Base-by-base conservation (phyloP, 306 rosid genomes). In the Quercus parvula region DNA sequence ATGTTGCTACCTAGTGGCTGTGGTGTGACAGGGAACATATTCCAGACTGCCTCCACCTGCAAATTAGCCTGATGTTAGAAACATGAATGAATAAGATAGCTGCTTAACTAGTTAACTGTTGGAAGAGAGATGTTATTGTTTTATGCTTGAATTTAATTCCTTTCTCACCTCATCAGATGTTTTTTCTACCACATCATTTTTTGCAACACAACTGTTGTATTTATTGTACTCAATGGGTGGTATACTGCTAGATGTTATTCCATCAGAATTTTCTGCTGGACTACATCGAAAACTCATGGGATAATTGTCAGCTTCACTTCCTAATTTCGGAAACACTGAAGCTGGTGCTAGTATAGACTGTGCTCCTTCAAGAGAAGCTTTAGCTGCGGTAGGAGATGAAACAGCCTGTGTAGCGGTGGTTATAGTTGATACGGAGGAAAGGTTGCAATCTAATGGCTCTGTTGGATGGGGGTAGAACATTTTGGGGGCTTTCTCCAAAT, bases 1-100 rank as follows among this genome's bases (percentile, higher is more conserved):
- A 90, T 25, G 64, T 78, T 90, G 85, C 81, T 83, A 71, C 88
- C 89, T 25, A 78, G 57, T 33, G 81, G 70, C 82, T 80, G 68
- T 51, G 35, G 73, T 38, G 10, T 2, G 2, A 35, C 44, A 38
- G 44, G 44, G 44, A 38, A 38, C 8, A 78, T 73, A 75, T 54
- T 67, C 92, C 57, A 77, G 55, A 70, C 78, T 56, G 52, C 85
- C 46, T 66, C 75, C 54, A 75, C 33, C 24, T 55, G 84, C 59
- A 64, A 82, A 76, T 75, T 78, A 56, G 70, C 80, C 89, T 82
- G 84, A 59, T 38, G 46, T 41, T 41, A 41, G 46, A 41, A 41
- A 41, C 46, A 8, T 41, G 2, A 41, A 41, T 41, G 46, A 41
- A 41, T 41, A 8, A 41, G 11, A 41, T 9, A 41, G 46, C 12